Percentiles rank a stretch among this genome's conserved stretches.
Evolutionary conservation across 306 rosid species (phyloP).

Genomic region (Begonia fuchsioides): DNA sequence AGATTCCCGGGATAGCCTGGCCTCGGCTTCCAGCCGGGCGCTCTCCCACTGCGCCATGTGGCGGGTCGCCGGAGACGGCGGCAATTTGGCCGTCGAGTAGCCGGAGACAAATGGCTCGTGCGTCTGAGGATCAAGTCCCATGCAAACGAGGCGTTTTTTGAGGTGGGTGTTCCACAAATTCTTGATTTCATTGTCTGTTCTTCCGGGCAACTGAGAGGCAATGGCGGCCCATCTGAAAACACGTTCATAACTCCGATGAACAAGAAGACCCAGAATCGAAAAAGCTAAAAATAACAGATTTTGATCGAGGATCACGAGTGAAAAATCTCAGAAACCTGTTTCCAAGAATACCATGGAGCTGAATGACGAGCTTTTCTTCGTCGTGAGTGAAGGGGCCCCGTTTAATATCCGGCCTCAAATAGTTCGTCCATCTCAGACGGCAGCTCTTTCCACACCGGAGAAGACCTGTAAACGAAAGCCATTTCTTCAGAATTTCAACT

Average conservation of each 20-base stretch:
- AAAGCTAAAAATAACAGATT: too few species aligned
- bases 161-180: conserved; percentile 93
- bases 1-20: conserved; percentile 75
- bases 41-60: conserved; percentile 99
- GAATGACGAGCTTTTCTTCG: conserved; percentile 84
- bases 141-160: conserved; percentile 61
- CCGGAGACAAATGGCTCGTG: conserved; percentile 37
- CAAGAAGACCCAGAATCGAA: too few species aligned
- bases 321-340: conserved; percentile 37
- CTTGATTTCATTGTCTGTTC: conserved; percentile 96
- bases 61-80: conserved; percentile 36
- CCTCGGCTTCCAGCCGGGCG: conserved; percentile 97
- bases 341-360: conserved; percentile 93
- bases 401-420: conserved; percentile 87
- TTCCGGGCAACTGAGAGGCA: conserved; percentile 77
- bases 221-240: conserved; percentile 86
- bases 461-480: conserved; percentile 71
- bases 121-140: conserved; percentile 77
- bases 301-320: neutral
- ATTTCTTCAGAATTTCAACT: too few species aligned
- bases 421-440: conserved; percentile 87
- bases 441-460: conserved; percentile 97
- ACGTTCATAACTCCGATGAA: too few species aligned
- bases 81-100: conserved; percentile 16
- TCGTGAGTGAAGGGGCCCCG: conserved; percentile 71